Conservation (phyloP, 1,284 basidiomycete species). For the Cryptococcus wingfieldii region DNA sequence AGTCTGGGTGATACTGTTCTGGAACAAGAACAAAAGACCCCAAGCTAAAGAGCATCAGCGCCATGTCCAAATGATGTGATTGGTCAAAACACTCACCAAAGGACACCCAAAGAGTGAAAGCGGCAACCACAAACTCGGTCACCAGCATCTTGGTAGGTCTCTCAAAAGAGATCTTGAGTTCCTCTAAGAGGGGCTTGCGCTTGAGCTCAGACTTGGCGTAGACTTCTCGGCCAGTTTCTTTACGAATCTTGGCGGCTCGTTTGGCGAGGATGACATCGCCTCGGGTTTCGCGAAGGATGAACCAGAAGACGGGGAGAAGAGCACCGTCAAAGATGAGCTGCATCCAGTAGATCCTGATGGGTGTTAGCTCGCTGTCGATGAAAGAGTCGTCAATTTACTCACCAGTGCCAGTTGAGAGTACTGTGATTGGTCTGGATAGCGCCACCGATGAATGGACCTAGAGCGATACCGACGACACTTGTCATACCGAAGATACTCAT, state of each 20-base stretch:
- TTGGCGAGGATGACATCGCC: slow-evolving; percentile 59
- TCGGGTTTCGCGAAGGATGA: slow-evolving; percentile 63
- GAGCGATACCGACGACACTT: slow-evolving; percentile 11
- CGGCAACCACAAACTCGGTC: slow-evolving; percentile 17
- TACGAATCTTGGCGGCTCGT: slow-evolving; percentile 59
- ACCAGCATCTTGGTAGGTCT: slow-evolving; percentile 51
- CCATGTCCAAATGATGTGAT: neutral
- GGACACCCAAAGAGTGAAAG: slow-evolving; percentile 20
- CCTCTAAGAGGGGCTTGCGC: slow-evolving; percentile 53
- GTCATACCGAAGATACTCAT: slow-evolving; percentile 15
- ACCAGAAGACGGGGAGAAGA: slow-evolving; percentile 40
- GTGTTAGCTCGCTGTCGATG: too few relatives aligned
- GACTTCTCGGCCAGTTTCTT: slow-evolving; percentile 58
- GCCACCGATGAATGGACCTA: slow-evolving; percentile 13
- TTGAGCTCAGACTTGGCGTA: slow-evolving; percentile 66
- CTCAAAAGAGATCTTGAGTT: slow-evolving; percentile 65
- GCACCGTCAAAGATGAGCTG: slow-evolving; percentile 11
- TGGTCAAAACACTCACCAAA: slow-evolving; percentile 5
- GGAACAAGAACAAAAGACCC: slow-evolving; percentile 14
- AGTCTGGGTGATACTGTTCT: slow-evolving; percentile 9
- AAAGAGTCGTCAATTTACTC: too few relatives aligned
- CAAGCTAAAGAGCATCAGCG: neutral
- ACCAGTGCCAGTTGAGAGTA: slow-evolving; percentile 12
- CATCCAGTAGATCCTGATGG: slow-evolving; percentile 8
- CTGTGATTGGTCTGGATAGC: slow-evolving; percentile 9